A percentile compares a stretch with the other conserved stretches of the same genome.
phyloP scores from a whole-genome alignment of 2,329 filamentous ascomycete species.

The Sporothrix euskadiensis region DNA sequence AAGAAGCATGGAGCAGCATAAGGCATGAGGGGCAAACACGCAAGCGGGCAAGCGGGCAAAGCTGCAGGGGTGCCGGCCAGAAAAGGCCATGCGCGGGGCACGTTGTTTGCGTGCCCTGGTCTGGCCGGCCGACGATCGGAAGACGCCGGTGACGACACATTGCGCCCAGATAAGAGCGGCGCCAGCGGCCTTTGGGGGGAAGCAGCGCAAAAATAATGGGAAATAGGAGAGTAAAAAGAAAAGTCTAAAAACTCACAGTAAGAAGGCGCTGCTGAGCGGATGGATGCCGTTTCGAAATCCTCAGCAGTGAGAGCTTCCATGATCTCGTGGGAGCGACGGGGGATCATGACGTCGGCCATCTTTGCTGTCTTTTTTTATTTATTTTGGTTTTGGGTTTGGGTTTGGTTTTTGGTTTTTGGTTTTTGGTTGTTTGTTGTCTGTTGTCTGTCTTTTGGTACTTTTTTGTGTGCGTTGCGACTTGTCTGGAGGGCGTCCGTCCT shows the following conservation, averaged over 20 bases:
- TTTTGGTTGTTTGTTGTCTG: constrained; percentile 13
- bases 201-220: too few relatives aligned
- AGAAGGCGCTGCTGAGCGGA: constrained; percentile 67
- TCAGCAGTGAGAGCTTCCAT: constrained; percentile 43
- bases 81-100: constrained; percentile 19
- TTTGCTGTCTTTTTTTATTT: background rate
- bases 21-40: background rate
- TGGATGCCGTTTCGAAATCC: constrained; percentile 67
- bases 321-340: constrained; percentile 29
- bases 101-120: constrained; percentile 6
- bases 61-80: constrained; percentile 11
- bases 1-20: background rate
- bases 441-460: background rate
- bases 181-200: background rate
- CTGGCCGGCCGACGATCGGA: constrained; percentile 18
- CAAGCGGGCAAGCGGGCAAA: background rate
- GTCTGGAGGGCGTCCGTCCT: background rate
- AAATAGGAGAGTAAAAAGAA: background rate
- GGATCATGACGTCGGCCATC: constrained; percentile 27
- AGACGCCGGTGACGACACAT: constrained; percentile 13
- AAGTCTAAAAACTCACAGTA: constrained; percentile 53
- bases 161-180: background rate
- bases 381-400: background rate
- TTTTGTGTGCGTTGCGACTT: background rate
- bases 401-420: background rate